These are phyloP conservation scores for Phyllosticta ampelicida DNA, from an alignment of 2,329 filamentous ascomycete species.

Conservation along the genomic window DNA sequence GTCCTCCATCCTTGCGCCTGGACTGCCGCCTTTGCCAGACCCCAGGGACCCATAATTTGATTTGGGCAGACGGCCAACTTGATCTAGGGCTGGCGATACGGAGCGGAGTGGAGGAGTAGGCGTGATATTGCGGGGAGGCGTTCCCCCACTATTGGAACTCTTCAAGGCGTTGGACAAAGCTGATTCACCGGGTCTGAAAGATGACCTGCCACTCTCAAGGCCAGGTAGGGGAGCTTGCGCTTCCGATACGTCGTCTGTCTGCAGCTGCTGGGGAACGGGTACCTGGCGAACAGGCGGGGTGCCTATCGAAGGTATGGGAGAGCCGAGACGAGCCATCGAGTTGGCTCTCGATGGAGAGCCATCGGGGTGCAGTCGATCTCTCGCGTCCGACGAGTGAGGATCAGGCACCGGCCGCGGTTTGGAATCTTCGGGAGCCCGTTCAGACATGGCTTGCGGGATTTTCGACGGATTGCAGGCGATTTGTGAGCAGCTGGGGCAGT, in stretches of 20 bases:
- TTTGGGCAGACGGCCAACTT: constrained; percentile 44
- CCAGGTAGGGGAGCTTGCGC: constrained; percentile 54
- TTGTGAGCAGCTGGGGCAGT: not conserved
- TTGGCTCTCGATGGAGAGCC: constrained; percentile 39
- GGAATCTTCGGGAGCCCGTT: constrained; percentile 4
- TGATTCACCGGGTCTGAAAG: constrained; percentile 66
- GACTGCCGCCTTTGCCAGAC: constrained; percentile 17
- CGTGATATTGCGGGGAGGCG: constrained; percentile 57
- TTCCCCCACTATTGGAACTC: constrained; percentile 54
- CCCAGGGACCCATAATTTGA: constrained; percentile 84
- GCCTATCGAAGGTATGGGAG: constrained; percentile 43
- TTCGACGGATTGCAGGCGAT: not conserved
- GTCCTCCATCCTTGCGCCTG: constrained; percentile 56
- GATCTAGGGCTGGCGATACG: constrained; percentile 41
- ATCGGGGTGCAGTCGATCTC: constrained; percentile 19
- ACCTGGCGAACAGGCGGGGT: constrained; percentile 42
- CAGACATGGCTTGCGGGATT: constrained; percentile 10
- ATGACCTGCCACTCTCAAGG: constrained; percentile 41
- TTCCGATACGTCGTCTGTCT: constrained; percentile 18
- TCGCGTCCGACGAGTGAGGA: constrained; percentile 18
- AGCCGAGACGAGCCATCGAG: constrained; percentile 45
- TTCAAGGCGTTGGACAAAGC: constrained; percentile 82
- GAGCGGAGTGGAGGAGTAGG: constrained; percentile 41
- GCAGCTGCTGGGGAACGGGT: constrained; percentile 38
- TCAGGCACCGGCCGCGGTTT: constrained; percentile 21